phyloP scores from a whole-genome alignment of 306 rosid genomes.

The Ziziphus jujuba region DNA sequence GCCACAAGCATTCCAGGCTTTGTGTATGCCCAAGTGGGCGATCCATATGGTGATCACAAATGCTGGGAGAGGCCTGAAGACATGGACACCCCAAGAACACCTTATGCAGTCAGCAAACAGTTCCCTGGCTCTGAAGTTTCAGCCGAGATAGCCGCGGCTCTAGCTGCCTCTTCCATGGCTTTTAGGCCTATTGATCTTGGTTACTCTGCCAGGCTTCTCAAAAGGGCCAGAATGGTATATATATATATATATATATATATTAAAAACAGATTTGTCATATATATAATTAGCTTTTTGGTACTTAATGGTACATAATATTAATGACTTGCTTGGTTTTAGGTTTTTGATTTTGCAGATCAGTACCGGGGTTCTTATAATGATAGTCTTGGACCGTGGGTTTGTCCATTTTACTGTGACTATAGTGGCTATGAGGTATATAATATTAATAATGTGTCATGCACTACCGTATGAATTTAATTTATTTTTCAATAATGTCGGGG shows the following conservation, averaged over 20 bases:
- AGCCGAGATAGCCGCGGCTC: conserved; percentile 30
- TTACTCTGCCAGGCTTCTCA: conserved; percentile 28
- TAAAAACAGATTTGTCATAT: too few species aligned
- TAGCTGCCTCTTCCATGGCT: conserved; percentile 32
- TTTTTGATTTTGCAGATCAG: conserved; percentile 28
- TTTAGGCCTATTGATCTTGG: conserved; percentile 12
- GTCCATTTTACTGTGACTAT: conserved; percentile 27
- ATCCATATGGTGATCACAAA: conserved; percentile 16
- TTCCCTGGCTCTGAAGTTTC: conserved; percentile 30
- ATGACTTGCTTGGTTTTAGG: conserved; percentile 7
- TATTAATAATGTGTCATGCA: too few species aligned
- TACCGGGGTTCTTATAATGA: conserved; percentile 31
- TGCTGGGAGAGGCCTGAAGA: conserved; percentile 28
- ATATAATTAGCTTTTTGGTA: neutral
- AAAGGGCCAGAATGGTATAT: conserved; percentile 26
- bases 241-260: neutral
- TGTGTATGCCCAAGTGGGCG: conserved; percentile 19
- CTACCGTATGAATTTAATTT: too few species aligned
- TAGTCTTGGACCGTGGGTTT: conserved; percentile 28
- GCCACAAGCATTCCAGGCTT: conserved; percentile 26
- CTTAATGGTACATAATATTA: neutral
- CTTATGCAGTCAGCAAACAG: conserved; percentile 20
- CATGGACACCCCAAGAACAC: conserved; percentile 22
- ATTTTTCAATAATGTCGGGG: too few species aligned
- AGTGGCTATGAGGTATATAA: conserved; percentile 16